Conservation (phyloP, 2,329 filamentous ascomycete genomes). For the Parasarocladium wereldwijsianum region DNA sequence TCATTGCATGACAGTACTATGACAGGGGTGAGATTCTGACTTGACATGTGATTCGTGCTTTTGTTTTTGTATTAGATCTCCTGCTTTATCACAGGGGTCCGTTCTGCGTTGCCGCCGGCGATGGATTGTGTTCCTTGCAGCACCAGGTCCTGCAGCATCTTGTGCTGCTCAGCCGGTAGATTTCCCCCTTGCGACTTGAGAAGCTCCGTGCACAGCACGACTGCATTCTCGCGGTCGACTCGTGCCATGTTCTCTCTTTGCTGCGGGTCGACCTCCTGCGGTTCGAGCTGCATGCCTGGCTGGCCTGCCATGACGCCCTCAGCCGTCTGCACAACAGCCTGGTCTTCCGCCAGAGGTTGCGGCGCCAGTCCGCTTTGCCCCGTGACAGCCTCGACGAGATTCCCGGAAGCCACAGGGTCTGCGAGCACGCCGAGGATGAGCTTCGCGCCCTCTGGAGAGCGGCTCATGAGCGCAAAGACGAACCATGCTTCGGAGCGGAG, state of each 20-base stretch:
- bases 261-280: conserved; percentile 29
- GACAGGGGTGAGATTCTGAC: no score
- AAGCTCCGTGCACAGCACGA: conserved; percentile 43
- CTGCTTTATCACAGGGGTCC: not conserved
- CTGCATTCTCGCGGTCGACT: conserved; percentile 44
- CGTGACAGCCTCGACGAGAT: conserved; percentile 32
- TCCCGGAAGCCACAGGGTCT: conserved; percentile 19
- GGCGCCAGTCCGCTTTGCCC: conserved; percentile 13
- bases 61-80: conserved; percentile 7
- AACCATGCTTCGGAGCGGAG: conserved; percentile 49
- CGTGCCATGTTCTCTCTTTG: conserved; percentile 29
- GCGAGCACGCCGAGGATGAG: conserved; percentile 28
- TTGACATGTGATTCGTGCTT: no score
- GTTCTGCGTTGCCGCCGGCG: conserved; percentile 9
- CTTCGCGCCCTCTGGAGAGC: conserved; percentile 31
- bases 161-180: conserved; percentile 22
- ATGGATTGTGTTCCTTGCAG: conserved; percentile 33
- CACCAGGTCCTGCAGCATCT: conserved; percentile 32
- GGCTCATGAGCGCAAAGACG: conserved; percentile 44
- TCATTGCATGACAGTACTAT: conserved; percentile 28
- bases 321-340: conserved; percentile 10
- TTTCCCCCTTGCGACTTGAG: conserved; percentile 26
- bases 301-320: conserved; percentile 10
- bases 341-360: not conserved
- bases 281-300: conserved; percentile 22